Base-by-base conservation (phyloP, 495 filamentous ascomycete genomes). In the Rhypophila decipiens region DNA sequence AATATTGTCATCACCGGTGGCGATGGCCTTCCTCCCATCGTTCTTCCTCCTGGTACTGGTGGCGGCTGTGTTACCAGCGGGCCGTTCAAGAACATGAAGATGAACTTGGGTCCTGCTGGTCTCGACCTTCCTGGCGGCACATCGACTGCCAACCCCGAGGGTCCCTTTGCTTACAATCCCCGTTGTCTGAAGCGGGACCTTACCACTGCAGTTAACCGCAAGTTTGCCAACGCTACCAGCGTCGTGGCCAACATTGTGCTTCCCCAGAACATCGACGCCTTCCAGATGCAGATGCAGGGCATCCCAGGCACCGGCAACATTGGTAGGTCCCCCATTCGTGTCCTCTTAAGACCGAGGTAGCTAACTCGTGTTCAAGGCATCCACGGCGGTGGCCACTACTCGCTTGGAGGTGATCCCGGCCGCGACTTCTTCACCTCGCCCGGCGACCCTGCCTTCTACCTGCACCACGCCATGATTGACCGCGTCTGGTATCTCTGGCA, bases 401-500 rank as follows among this genome's bases (percentile, higher is more conserved):
- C 72, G 1, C 73, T 84, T 46, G 84, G 58, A 24, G 82, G 78
- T 31, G 76, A 84, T 59, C 73, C 77, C 0, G 75, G 73, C 4
- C 52, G 60, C 11, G 83, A 85, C 60, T 55, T 81, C 24, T 84
- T 70, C 53, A 63, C 63, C 7, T 79, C 74, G 13, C 78, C 83
- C 11, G 79, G 79, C 10, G 84, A 87, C 47, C 82, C 83, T 7
- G 72, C 68, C 2, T 88, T 88, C 65, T 87, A 66, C 55, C 67
- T 80, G 17, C 84, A 87, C 57, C 84, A 87, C 56, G 74, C 65
- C 29, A 75, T 76, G 74, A 72, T 87, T 43, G 84, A 87, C 58
- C 76, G 77, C 15, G 46, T 78, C 3, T 88, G 76, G 72, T 82
- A 77, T 72, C 77, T 79, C 11, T 88, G 85, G 84, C 82, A 88